phyloP scores from a whole-genome alignment of 1,139 yeast species.

The Pichia norvegensis region DNA sequence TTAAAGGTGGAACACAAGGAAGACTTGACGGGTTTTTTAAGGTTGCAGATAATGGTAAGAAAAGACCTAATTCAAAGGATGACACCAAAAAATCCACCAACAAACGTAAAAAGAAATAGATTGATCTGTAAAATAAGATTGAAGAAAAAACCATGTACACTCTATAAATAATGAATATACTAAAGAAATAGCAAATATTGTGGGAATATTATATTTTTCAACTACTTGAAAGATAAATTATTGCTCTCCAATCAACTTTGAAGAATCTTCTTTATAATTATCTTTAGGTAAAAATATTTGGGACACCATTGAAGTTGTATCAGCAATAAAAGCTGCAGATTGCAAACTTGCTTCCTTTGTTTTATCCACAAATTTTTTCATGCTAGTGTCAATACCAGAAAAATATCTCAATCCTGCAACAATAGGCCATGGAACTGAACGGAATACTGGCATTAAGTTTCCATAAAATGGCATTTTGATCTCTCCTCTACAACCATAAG shows the following conservation, averaged over 20 bases:
- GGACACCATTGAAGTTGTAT: slow-evolving; percentile 5
- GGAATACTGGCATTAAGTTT: slow-evolving; percentile 58
- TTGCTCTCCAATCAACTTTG: neutral
- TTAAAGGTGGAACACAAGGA: slow-evolving; percentile 83
- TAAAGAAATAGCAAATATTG: neutral
- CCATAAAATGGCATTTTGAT: slow-evolving; percentile 72
- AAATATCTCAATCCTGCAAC: slow-evolving; percentile 44
- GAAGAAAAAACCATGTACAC: neutral
- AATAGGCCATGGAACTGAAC: slow-evolving; percentile 69
- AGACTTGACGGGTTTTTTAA: slow-evolving; percentile 86
- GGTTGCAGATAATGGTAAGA: slow-evolving; percentile 33
- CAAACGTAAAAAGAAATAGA: slow-evolving; percentile 19
- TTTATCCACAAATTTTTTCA: slow-evolving; percentile 33
- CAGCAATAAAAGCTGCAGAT: slow-evolving; percentile 4
- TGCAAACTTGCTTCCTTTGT: slow-evolving; percentile 3
- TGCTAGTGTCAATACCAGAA: slow-evolving; percentile 59
- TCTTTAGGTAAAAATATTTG: slow-evolving; percentile 1
- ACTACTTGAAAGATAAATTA: no score
- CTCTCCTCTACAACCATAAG: slow-evolving; percentile 58
- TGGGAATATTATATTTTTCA: neutral
- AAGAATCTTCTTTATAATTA: neutral
- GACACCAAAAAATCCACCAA: slow-evolving; percentile 24
- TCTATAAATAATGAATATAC: no score
- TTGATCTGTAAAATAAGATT: no score
- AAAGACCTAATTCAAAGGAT: slow-evolving; percentile 30